These are phyloP conservation scores for Tagetes patula DNA, from an alignment of 129 eudicot genomes.

Conservation along the genomic window DNA sequence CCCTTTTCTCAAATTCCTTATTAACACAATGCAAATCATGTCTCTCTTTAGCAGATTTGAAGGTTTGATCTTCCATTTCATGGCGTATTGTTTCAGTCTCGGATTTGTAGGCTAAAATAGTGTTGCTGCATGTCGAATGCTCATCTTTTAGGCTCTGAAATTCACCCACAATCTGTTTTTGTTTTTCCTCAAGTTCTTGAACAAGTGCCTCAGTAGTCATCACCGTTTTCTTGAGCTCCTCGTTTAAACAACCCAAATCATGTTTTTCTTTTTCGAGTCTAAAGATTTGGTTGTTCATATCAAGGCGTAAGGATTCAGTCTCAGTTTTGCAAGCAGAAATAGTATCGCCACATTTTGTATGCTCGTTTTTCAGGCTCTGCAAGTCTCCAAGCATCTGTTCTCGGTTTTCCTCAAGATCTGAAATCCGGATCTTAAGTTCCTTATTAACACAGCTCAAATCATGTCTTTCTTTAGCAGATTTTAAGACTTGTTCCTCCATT, in stretches of 20 bases:
- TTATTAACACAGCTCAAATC: conserved; percentile 51
- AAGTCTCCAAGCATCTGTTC: conserved; percentile 24
- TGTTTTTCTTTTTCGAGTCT: conserved; percentile 24
- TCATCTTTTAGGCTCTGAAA: conserved; percentile 67
- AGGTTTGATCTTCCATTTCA: conserved; percentile 51
- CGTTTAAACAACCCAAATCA: conserved; percentile 42
- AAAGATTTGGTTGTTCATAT: conserved; percentile 12
- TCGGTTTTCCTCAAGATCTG: conserved; percentile 23
- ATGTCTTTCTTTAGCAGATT: conserved; percentile 57
- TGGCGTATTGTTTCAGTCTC: conserved; percentile 62
- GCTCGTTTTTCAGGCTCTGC: conserved; percentile 22
- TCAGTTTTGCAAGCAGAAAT: conserved; percentile 29
- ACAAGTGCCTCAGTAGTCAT: background rate
- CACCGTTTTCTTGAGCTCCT: conserved; percentile 74
- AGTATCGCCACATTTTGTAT: conserved; percentile 21
- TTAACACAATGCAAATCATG: conserved; percentile 48
- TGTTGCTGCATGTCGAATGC: conserved; percentile 65
- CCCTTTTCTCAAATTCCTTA: conserved; percentile 69
- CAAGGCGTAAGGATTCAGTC: conserved; percentile 13
- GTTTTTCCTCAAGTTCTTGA: conserved; percentile 49
- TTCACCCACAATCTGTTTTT: conserved; percentile 73
- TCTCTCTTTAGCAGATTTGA: conserved; percentile 55
- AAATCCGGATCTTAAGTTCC: conserved; percentile 69
- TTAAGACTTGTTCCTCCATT: conserved; percentile 52
- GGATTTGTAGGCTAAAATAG: conserved; percentile 50